Percentiles rank a stretch among this genome's conserved stretches.
Conservation (phyloP, 306 rosid species). For the Senna siamea region DNA sequence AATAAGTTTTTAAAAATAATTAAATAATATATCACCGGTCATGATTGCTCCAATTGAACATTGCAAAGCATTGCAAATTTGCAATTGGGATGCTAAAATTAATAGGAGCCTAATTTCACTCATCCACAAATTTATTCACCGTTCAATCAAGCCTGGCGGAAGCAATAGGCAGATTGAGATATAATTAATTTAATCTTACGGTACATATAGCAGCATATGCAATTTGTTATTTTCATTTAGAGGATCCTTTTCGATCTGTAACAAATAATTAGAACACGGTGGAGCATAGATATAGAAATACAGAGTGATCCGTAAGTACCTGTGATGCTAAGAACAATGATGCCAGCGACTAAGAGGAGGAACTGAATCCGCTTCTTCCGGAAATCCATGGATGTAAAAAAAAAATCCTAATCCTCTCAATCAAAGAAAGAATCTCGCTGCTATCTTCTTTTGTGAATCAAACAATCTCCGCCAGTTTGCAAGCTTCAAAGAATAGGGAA, state of each 20-base stretch:
- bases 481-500: constrained; percentile 37
- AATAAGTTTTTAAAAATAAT: constrained; percentile 18
- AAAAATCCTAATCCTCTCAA: constrained; percentile 31
- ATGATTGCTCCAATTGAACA: neutral
- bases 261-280: neutral
- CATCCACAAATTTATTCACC: constrained; percentile 2
- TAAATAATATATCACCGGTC: neutral
- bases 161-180: neutral
- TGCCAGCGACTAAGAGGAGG: constrained; percentile 46
- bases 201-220: too few species aligned
- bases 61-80: neutral
- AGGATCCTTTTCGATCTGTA: too few species aligned
- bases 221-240: too few species aligned
- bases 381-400: constrained; percentile 60
- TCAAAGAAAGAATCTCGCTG: neutral
- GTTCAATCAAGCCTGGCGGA: neutral
- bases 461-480: neutral
- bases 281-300: neutral
- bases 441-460: neutral
- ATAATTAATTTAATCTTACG: neutral
- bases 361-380: constrained; percentile 59
- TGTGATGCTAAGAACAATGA: constrained; percentile 70
- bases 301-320: constrained; percentile 45
- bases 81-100: constrained; percentile 1
- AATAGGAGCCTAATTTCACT: neutral